Percentiles rank a stretch among this genome's conserved stretches.
Evolutionary conservation across 108 stramenopile species (phyloP).

Genomic region (Skeletonema marinoi): DNA sequence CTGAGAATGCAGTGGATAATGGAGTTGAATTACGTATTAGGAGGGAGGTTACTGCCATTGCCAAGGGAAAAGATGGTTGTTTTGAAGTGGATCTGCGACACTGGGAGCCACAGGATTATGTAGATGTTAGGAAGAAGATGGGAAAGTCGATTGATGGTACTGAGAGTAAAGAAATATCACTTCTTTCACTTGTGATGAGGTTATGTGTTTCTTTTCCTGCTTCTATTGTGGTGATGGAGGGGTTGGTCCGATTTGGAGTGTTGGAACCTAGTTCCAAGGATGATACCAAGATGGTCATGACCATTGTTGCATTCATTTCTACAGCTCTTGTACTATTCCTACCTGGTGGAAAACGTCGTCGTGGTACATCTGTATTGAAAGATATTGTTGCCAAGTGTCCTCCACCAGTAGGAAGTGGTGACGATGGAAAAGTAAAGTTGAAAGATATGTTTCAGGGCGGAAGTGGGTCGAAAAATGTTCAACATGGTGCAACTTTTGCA

Average conservation of each 20-base stretch:
- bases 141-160: conserved; percentile 46
- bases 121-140: conserved; percentile 43
- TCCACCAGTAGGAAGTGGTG: conserved; percentile 47
- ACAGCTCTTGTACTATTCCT: conserved; percentile 19
- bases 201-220: conserved; percentile 32
- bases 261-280: conserved; percentile 31
- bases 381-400: conserved; percentile 60
- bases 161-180: background rate
- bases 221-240: conserved; percentile 21
- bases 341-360: conserved; percentile 1
- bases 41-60: conserved; percentile 62
- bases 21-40: conserved; percentile 84
- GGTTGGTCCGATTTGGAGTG: conserved; percentile 25
- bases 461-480: conserved; percentile 55
- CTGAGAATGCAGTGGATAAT: conserved; percentile 88
- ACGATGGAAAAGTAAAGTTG: conserved; percentile 53
- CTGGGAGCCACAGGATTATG: conserved; percentile 74
- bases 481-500: conserved; percentile 59
- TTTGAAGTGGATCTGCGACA: conserved; percentile 54
- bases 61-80: conserved; percentile 8
- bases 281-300: conserved; percentile 25
- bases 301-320: conserved; percentile 24
- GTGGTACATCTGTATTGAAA: conserved; percentile 20
- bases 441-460: conserved; percentile 77
- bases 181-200: conserved; percentile 7